Conservation (phyloP, 1,284 basidiomycete species). For the Austropuccinia psidii region DNA sequence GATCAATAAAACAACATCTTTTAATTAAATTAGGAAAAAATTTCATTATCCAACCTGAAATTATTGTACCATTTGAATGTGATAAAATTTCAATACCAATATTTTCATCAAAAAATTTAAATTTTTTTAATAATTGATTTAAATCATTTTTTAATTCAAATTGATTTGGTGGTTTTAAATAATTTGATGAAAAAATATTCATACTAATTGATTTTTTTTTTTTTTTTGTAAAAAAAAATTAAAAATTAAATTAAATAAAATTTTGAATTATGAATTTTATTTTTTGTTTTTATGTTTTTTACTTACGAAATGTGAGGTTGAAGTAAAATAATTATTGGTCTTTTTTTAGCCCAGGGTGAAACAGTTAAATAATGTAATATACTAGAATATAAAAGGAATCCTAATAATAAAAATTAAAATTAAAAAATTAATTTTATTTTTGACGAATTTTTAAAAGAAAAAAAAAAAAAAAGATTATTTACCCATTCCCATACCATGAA, state of each 20-base stretch:
- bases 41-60: slow-evolving; percentile 32
- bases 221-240: not conserved
- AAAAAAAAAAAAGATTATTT: not conserved
- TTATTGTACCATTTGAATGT: slow-evolving; percentile 24
- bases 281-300: not conserved
- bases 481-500: slow-evolving; percentile 32
- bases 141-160: slow-evolving; percentile 11
- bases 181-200: slow-evolving; percentile 16
- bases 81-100: slow-evolving; percentile 28
- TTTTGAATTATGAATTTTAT: not conserved
- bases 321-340: slow-evolving; percentile 26
- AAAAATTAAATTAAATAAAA: not conserved
- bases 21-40: slow-evolving; percentile 28
- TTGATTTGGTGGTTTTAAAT: slow-evolving; percentile 9
- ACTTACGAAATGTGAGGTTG: slow-evolving; percentile 34
- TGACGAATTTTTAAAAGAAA: not conserved
- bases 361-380: slow-evolving; percentile 5
- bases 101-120: not conserved
- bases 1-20: slow-evolving; percentile 34
- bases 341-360: slow-evolving; percentile 10
- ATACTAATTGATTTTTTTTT: slow-evolving; percentile 11
- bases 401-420: not conserved
- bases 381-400: slow-evolving; percentile 20
- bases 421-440: not conserved
- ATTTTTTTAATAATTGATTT: not conserved